phyloP scores from a whole-genome alignment of 768 basidiomycete species.

The Phlebiopsis flavidoalba region DNA sequence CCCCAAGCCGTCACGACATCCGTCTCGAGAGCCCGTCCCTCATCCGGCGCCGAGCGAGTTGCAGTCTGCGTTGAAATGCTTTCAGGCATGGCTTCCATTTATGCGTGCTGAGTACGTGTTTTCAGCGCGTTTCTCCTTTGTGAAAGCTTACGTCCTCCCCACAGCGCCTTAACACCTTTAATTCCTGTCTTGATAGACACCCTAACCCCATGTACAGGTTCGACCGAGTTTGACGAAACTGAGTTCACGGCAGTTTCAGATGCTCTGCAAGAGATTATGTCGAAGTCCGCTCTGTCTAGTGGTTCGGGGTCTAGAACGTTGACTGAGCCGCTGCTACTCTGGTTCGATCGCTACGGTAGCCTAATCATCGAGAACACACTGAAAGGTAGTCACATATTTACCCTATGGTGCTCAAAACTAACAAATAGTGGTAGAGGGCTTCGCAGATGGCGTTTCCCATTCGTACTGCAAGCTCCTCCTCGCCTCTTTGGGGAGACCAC shows the following conservation, averaged over 20 bases:
- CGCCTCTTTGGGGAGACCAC: slow-evolving; percentile 79
- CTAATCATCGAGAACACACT: slow-evolving; percentile 37
- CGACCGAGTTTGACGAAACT: slow-evolving; percentile 38
- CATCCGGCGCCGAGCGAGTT: slow-evolving; percentile 41
- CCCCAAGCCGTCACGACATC: slow-evolving; percentile 58
- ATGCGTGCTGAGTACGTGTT: slow-evolving; percentile 58
- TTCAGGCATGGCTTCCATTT: slow-evolving; percentile 78
- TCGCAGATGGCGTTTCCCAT: slow-evolving; percentile 53
- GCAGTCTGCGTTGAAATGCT: slow-evolving; percentile 68
- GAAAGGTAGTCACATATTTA: slow-evolving; percentile 23
- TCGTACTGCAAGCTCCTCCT: slow-evolving; percentile 81
- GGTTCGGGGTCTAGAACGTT: slow-evolving; percentile 66
- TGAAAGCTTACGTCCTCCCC: not conserved
- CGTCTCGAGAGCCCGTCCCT: slow-evolving; percentile 35
- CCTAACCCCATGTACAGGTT: slow-evolving; percentile 24
- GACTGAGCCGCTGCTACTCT: slow-evolving; percentile 83
- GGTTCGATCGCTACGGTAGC: slow-evolving; percentile 57
- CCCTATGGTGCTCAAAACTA: not conserved
- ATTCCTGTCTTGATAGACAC: slow-evolving; percentile 58
- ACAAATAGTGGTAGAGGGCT: slow-evolving; percentile 27
- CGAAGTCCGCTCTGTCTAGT: slow-evolving; percentile 65
- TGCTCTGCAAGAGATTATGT: slow-evolving; percentile 72
- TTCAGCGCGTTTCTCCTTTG: not conserved
- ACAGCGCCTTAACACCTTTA: slow-evolving; percentile 64
- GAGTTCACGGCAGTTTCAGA: slow-evolving; percentile 64